Conservation (phyloP, 352 stramenopile genomes). For the Phytophthora vignae region DNA sequence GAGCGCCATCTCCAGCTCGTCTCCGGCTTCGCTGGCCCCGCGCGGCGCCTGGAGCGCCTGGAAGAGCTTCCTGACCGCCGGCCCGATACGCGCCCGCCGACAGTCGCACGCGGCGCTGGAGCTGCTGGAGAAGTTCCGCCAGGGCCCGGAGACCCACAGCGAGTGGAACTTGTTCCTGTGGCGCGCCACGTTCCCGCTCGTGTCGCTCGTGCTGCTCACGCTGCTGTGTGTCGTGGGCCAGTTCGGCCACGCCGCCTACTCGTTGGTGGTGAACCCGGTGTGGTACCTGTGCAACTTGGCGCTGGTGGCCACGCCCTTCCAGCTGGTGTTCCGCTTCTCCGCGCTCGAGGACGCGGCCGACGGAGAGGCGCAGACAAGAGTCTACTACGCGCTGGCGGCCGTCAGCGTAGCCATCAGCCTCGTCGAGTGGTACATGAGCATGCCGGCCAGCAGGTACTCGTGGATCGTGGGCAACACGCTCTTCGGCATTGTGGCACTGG, state of each 20-base stretch:
- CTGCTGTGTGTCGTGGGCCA: conserved; percentile 68
- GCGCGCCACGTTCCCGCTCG: conserved; percentile 83
- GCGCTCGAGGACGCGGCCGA: conserved; percentile 34
- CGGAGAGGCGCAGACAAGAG: conserved; percentile 33
- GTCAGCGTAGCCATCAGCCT: conserved; percentile 58
- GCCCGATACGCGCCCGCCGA: conserved; percentile 25
- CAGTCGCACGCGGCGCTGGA: conserved; percentile 57
- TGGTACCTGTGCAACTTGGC: conserved; percentile 86
- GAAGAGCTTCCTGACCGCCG: conserved; percentile 28
- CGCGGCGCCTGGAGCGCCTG: conserved; percentile 15
- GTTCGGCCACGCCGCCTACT: conserved; percentile 73
- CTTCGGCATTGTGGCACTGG: conserved; percentile 74
- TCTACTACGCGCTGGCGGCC: conserved; percentile 64
- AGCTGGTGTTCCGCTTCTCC: conserved; percentile 78
- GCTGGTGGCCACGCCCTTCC: conserved; percentile 77
- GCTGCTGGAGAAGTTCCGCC: conserved; percentile 78
- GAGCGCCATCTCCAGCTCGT: conserved; percentile 17
- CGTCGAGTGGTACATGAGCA: conserved; percentile 78
- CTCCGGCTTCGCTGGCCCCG: background rate
- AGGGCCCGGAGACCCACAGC: conserved; percentile 74
- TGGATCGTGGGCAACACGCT: conserved; percentile 87
- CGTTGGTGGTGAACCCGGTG: conserved; percentile 68
- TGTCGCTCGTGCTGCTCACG: conserved; percentile 81
- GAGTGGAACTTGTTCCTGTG: conserved; percentile 86
- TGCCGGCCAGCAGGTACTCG: conserved; percentile 56